These are phyloP conservation scores for Nitzschia sp. DNA, from an alignment of 108 stramenopile genomes.

Conservation along the genomic window DNA sequence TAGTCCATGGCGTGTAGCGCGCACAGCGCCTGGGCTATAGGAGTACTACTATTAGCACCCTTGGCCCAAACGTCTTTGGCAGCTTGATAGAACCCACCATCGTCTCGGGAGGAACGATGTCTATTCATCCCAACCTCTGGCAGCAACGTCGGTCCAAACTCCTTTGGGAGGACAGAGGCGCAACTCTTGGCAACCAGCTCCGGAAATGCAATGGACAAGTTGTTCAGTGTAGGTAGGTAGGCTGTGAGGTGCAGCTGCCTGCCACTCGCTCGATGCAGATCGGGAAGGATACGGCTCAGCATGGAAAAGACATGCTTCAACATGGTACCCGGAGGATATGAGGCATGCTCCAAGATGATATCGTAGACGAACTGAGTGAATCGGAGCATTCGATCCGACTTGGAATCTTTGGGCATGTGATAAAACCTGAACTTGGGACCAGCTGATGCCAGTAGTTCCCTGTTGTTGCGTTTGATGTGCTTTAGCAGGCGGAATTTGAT, in stretches of 20 bases:
- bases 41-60: background rate
- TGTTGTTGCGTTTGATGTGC: background rate
- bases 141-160: background rate
- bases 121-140: background rate
- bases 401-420: background rate
- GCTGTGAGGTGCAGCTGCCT: background rate
- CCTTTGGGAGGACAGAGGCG: too few species aligned
- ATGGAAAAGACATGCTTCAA: slow-evolving; percentile 31
- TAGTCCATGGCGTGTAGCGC: slow-evolving; percentile 38
- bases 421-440: too few species aligned
- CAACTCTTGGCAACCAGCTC: slow-evolving; percentile 20
- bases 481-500: slow-evolving; percentile 14
- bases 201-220: slow-evolving; percentile 26
- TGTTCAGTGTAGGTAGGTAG: slow-evolving; percentile 32
- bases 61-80: slow-evolving; percentile 36
- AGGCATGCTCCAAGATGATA: slow-evolving; percentile 4
- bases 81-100: slow-evolving; percentile 23
- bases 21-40: slow-evolving; percentile 38
- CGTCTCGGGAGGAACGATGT: slow-evolving; percentile 27
- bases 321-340: background rate
- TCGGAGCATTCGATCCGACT: background rate
- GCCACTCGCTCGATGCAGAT: background rate
- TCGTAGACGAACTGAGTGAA: slow-evolving; percentile 32
- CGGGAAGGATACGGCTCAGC: slow-evolving; percentile 21
- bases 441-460: background rate